Base-by-base conservation (phyloP, 352 stramenopile genomes). In the Globisporangium uncinulatum region DNA sequence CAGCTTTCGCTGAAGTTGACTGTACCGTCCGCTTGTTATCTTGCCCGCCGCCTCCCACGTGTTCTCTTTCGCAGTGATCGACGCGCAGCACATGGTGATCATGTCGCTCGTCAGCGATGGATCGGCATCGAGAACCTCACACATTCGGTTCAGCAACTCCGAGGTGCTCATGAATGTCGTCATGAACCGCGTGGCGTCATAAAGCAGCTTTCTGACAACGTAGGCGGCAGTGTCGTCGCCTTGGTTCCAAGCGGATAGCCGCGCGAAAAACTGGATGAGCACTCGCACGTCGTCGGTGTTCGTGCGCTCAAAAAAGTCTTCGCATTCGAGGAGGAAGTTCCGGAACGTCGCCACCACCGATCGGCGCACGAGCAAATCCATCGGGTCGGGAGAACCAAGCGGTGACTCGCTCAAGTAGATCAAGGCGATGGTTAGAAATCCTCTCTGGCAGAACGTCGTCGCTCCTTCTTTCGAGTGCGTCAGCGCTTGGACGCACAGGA, bases 401-500 rank as follows among this genome's bases (percentile, higher is more conserved):
- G 59, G 48, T 7, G 57, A 41, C 13, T 43, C 41, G 17, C 36
- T 41, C 15, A 66, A 24, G 21, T 62, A 62, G 1, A 4, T 21
- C 4, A 62, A 32, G 1, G 48, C 41, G 11, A 61, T 57, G 3
- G 46, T 17, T 2, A 62, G 14, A 14, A 58, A 56, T 9, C 44
- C 59, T 62, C 43, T 53, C 13, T 43, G 53, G 9, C 45, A 57
- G 34, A 66, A 66, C 32, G 9, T 6, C 17, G 49, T 52, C 8
- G 37, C 54, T 6, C 59, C 59, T 6, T 46, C 59, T 11, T 15
- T 11, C 10, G 54, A 66, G 31, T 58, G 47, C 5, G 54, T 57
- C 14, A 66, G 39, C 14, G 59, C 59, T 46, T 66, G 59, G n/a
- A 62, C 48, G 15, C 54, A 66, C 29, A 66, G 9, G 11, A 66